These are phyloP conservation scores for Linum tenue DNA, from an alignment of 345 rosid genomes.

Conservation along the genomic window DNA sequence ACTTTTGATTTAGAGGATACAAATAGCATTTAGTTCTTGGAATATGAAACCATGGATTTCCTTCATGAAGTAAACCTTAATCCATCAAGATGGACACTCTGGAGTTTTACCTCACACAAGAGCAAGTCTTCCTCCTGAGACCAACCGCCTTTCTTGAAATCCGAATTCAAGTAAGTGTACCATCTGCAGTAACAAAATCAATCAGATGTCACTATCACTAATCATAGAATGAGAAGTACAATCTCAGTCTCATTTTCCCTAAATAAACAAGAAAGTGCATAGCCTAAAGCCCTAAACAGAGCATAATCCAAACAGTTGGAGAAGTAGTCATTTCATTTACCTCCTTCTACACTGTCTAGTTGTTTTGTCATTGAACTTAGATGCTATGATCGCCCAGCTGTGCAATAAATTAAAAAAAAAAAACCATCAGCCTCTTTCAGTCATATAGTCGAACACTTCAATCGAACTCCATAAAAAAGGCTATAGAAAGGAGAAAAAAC, in stretches of 20 bases:
- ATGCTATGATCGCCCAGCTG: slow-evolving; percentile 96
- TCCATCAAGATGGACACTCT: neutral
- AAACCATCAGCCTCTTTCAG: slow-evolving; percentile 6
- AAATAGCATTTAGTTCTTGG: no score
- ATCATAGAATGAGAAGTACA: neutral
- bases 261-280: neutral
- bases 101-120: slow-evolving; percentile 62
- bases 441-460: neutral
- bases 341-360: slow-evolving; percentile 98
- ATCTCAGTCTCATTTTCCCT: neutral
- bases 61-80: slow-evolving; percentile 1
- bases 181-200: slow-evolving; percentile 44
- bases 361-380: slow-evolving; percentile 83
- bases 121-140: slow-evolving; percentile 94
- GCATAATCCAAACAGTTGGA: slow-evolving; percentile 2
- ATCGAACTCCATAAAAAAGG: neutral
- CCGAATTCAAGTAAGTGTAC: slow-evolving; percentile 91
- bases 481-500: neutral
- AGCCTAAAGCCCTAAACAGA: slow-evolving; percentile 14
- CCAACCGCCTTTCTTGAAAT: slow-evolving; percentile 99
- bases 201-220: slow-evolving; percentile 16
- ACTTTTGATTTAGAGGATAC: no score
- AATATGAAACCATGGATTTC: no score
- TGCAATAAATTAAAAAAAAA: slow-evolving; percentile 11
- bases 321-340: slow-evolving; percentile 24